A percentile compares a stretch with the other conserved stretches of the same genome.
These are phyloP conservation scores for Dinochytrium kinnereticum DNA, from an alignment of 371 early-diverging fungal genomes.

Conservation along the genomic window DNA sequence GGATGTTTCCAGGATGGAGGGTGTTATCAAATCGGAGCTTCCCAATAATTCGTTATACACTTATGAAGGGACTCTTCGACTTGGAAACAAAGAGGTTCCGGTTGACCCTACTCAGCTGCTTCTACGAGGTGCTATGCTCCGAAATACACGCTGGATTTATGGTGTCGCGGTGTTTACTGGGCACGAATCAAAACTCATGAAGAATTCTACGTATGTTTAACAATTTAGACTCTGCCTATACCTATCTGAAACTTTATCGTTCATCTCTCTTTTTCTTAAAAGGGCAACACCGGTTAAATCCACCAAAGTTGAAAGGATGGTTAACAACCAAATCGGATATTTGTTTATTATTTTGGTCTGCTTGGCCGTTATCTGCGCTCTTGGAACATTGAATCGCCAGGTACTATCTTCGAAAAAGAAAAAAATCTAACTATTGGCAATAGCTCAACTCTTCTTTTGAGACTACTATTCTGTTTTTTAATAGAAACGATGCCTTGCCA, in stretches of 20 bases:
- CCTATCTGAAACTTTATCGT: no score
- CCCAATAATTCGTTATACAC: conserved; percentile 70
- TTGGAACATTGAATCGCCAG: conserved; percentile 35
- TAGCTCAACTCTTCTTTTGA: conserved; percentile 13
- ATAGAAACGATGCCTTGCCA: neutral
- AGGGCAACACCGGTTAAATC: conserved; percentile 74
- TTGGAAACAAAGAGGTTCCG: conserved; percentile 14
- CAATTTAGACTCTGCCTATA: no score
- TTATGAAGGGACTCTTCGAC: conserved; percentile 52
- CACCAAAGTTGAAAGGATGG: conserved; percentile 66
- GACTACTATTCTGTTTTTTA: no score
- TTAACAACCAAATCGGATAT: conserved; percentile 69
- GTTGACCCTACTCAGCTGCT: conserved; percentile 63
- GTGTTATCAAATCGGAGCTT: conserved; percentile 55
- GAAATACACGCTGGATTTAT: conserved; percentile 88
- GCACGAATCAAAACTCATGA: conserved; percentile 88
- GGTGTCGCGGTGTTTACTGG: conserved; percentile 90
- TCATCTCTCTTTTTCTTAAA: no score
- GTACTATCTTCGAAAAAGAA: conserved; percentile 16
- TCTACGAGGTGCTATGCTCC: conserved; percentile 87
- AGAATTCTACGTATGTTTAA: no score
- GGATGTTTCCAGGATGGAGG: conserved; percentile 22
- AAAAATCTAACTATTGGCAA: conserved; percentile 29
- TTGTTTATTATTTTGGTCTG: conserved; percentile 64
- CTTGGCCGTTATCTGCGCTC: neutral